Percentiles rank a stretch among this genome's conserved stretches.
Evolutionary conservation across 2,329 filamentous ascomycete species (phyloP).

Genomic region (Aspergillus sclerotialis): DNA sequence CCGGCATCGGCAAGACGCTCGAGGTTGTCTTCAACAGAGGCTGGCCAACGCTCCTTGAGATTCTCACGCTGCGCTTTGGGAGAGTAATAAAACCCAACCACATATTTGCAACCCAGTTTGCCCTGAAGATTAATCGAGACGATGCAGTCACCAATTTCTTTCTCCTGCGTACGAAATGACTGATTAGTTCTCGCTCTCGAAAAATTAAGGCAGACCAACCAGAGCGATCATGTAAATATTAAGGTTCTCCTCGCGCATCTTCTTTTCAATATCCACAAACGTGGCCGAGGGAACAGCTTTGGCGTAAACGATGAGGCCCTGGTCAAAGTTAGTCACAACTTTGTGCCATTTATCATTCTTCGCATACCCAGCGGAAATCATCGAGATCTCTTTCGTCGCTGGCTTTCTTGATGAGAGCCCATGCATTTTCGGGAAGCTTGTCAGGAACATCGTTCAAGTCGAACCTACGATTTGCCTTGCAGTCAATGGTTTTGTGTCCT

Average conservation of each 20-base stretch:
- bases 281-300: conserved; percentile 41
- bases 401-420: conserved; percentile 43
- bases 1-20: conserved; percentile 47
- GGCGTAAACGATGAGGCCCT: conserved; percentile 45
- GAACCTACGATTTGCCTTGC: conserved; percentile 39
- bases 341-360: background rate
- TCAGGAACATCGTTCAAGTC: conserved; percentile 40
- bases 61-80: conserved; percentile 41
- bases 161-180: conserved; percentile 24
- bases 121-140: conserved; percentile 49
- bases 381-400: conserved; percentile 44
- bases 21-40: conserved; percentile 43
- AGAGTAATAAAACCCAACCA: conserved; percentile 43
- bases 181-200: conserved; percentile 4
- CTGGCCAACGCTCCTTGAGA: conserved; percentile 44
- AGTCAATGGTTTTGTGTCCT: conserved; percentile 41
- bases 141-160: conserved; percentile 36
- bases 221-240: conserved; percentile 48
- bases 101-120: conserved; percentile 44
- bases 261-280: conserved; percentile 44
- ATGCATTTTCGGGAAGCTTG: conserved; percentile 43
- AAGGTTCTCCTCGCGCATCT: conserved; percentile 42
- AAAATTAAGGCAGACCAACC: conserved; percentile 20
- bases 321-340: conserved; percentile 5
- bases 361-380: conserved; percentile 41